phyloP scores from a whole-genome alignment of 371 early-diverging fungal genomes.

The Nematocida sp. region DNA sequence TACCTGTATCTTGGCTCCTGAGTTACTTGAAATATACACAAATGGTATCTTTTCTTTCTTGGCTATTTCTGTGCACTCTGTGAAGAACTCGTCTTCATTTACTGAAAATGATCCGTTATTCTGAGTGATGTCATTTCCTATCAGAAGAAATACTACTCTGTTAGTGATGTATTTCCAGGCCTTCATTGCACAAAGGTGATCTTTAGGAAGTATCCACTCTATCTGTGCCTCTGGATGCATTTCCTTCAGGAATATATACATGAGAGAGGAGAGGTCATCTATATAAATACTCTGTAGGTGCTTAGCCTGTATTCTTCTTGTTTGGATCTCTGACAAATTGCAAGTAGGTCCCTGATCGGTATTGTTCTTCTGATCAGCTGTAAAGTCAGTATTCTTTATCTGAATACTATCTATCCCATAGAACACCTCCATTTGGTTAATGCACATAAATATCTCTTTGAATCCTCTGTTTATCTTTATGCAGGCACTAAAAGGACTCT shows the following conservation, averaged over 20 bases:
- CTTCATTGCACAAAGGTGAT: constrained; percentile 4
- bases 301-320: constrained; percentile 1
- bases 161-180: constrained; percentile 71
- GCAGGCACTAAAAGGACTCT: not conserved
- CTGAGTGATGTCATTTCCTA: constrained; percentile 92
- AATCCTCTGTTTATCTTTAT: not conserved
- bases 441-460: constrained; percentile 2
- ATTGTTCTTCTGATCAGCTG: not conserved
- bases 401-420: not conserved
- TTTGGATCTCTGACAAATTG: not conserved
- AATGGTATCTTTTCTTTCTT: constrained; percentile 75
- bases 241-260: constrained; percentile 20
- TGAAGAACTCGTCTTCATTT: constrained; percentile 81
- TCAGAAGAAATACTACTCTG: constrained; percentile 11
- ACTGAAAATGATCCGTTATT: constrained; percentile 92
- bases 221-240: constrained; percentile 1
- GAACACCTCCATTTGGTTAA: not conserved
- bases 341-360: not conserved
- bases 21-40: constrained; percentile 90
- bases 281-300: constrained; percentile 19
- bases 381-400: not conserved
- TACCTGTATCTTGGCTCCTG: constrained; percentile 95
- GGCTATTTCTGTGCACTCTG: constrained; percentile 77
- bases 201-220: not conserved
- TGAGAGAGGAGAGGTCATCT: constrained; percentile 8